Evolutionary conservation across 805 yeast genomes (phyloP).

Genomic region (Cyberlindnera bimundalis): DNA sequence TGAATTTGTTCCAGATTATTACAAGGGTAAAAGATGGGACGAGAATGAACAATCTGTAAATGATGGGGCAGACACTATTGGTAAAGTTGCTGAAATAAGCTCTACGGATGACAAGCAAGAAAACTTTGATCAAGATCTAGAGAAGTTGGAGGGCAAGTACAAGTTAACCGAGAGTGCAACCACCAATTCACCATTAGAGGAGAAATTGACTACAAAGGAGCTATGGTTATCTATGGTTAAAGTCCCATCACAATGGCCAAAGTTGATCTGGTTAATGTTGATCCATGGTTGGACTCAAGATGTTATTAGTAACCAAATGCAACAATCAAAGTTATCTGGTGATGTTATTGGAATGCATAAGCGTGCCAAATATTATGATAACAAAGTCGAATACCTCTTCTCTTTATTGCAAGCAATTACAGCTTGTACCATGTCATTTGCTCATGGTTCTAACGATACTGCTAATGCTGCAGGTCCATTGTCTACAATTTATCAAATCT

Average conservation of each 20-base stretch:
- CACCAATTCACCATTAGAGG: conserved; percentile 22
- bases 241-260: conserved; percentile 54
- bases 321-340: conserved; percentile 40
- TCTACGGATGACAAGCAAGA: conserved; percentile 21
- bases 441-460: conserved; percentile 80
- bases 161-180: background rate
- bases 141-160: conserved; percentile 21
- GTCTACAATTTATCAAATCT: conserved; percentile 58
- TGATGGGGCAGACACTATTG: conserved; percentile 5
- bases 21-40: conserved; percentile 50
- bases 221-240: conserved; percentile 37
- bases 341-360: conserved; percentile 49
- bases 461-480: conserved; percentile 77
- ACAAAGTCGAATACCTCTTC: conserved; percentile 64
- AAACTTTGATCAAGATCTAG: conserved; percentile 22
- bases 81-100: conserved; percentile 12
- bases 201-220: conserved; percentile 35
- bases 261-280: conserved; percentile 43
- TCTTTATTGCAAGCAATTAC: conserved; percentile 68
- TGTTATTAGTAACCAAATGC: conserved; percentile 48
- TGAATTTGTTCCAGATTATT: conserved; percentile 57
- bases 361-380: conserved; percentile 63
- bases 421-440: conserved; percentile 77
- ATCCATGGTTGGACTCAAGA: conserved; percentile 65
- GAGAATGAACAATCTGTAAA: conserved; percentile 10